Conservation (phyloP, 2,329 filamentous ascomycete genomes). For the Penicillium glabrum region DNA sequence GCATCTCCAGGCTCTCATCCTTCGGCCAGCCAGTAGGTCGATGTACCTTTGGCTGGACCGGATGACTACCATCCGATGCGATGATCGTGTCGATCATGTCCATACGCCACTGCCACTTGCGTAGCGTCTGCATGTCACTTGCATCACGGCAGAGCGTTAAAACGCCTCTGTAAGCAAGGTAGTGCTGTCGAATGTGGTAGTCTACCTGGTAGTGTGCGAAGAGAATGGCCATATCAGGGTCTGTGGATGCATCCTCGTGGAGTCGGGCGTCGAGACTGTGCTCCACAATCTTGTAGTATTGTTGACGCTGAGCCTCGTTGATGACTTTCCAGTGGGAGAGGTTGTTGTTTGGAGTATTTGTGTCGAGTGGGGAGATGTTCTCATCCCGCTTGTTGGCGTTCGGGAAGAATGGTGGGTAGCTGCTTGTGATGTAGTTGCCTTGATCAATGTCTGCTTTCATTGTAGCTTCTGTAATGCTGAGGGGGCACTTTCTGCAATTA, state of each 20-base stretch:
- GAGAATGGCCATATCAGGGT: constrained; percentile 10
- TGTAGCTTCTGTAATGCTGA: constrained; percentile 13
- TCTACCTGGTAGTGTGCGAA: constrained; percentile 33
- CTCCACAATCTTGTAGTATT: constrained; percentile 19
- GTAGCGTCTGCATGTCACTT: constrained; percentile 27
- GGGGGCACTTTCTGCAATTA: constrained; percentile 23
- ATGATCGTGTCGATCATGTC: constrained; percentile 1
- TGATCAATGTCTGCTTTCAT: constrained; percentile 17
- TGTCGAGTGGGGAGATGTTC: constrained; percentile 15
- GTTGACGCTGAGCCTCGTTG: constrained; percentile 7
- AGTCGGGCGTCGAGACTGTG: constrained; percentile 10
- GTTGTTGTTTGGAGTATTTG: neutral
- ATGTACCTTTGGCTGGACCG: neutral
- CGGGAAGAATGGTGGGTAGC: constrained; percentile 22
- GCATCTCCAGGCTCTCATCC: constrained; percentile 13
- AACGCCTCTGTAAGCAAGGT: constrained; percentile 20
- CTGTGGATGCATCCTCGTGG: constrained; percentile 10
- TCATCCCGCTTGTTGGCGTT: constrained; percentile 8
- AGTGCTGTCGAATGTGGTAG: constrained; percentile 35
- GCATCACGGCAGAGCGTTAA: constrained; percentile 31
- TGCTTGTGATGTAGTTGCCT: constrained; percentile 14
- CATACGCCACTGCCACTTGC: constrained; percentile 26
- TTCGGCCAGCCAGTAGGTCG: constrained; percentile 9
- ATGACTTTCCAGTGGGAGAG: constrained; percentile 18
- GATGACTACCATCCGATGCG: neutral